Evolutionary conservation across 495 filamentous ascomycete species (phyloP).

Genomic region (Aspergillus egyptiacus): DNA sequence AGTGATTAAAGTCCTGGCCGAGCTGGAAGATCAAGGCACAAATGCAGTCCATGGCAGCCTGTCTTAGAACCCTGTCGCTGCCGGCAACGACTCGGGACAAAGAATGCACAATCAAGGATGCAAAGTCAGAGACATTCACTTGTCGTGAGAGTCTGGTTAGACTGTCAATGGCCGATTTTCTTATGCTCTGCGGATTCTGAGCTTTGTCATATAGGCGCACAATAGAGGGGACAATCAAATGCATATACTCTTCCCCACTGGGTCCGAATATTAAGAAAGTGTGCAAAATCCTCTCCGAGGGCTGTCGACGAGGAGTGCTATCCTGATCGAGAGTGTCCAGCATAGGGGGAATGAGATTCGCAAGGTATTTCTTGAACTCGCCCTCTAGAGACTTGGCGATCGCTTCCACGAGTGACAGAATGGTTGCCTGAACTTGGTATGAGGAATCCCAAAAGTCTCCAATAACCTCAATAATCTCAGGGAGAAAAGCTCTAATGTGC

Average conservation of each 20-base stretch:
- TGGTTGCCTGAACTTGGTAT: slow-evolving; percentile 76
- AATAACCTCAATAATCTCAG: slow-evolving; percentile 74
- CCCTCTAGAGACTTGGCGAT: slow-evolving; percentile 90
- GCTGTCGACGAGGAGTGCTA: slow-evolving; percentile 58
- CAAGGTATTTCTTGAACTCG: slow-evolving; percentile 94
- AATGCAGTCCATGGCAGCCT: slow-evolving; percentile 89
- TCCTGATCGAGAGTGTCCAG: slow-evolving; percentile 88
- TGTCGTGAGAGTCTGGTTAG: slow-evolving; percentile 89
- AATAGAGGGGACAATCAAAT: slow-evolving; percentile 94
- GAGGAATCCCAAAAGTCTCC: slow-evolving; percentile 79
- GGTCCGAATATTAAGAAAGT: slow-evolving; percentile 95
- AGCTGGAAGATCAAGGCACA: slow-evolving; percentile 94
- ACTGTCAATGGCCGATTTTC: slow-evolving; percentile 88
- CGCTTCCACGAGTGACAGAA: slow-evolving; percentile 83
- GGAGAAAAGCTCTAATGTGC: slow-evolving; percentile 85
- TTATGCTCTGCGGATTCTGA: slow-evolving; percentile 66
- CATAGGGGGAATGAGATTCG: slow-evolving; percentile 83
- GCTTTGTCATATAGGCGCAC: slow-evolving; percentile 85
- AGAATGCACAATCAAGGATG: slow-evolving; percentile 89
- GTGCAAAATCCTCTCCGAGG: slow-evolving; percentile 87
- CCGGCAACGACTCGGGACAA: slow-evolving; percentile 70
- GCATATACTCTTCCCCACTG: slow-evolving; percentile 97
- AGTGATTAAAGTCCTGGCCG: slow-evolving; percentile 89
- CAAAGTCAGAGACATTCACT: slow-evolving; percentile 96
- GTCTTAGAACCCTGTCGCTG: slow-evolving; percentile 63